phyloP scores from a whole-genome alignment of 2,329 filamentous ascomycete species.

The Sarocladiaceae sp. region DNA sequence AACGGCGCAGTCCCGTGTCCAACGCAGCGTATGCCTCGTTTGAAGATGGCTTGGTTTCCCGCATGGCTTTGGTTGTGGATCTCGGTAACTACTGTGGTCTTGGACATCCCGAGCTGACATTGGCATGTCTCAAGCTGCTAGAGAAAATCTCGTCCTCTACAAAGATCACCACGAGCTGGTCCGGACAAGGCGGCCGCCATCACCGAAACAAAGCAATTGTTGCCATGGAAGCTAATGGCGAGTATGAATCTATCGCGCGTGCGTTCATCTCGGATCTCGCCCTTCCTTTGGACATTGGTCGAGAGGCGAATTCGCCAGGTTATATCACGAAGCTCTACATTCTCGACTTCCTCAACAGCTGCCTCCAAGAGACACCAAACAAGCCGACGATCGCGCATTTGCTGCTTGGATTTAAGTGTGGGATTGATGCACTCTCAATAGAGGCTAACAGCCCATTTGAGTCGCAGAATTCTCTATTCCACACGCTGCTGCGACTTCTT shows the following conservation, averaged over 20 bases:
- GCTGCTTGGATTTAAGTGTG: constrained; percentile 81
- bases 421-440: constrained; percentile 64
- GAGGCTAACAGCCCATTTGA: constrained; percentile 68
- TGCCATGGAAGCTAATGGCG: constrained; percentile 76
- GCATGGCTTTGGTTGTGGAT: constrained; percentile 74
- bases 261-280: constrained; percentile 67
- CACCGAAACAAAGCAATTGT: constrained; percentile 82
- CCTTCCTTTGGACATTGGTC: constrained; percentile 67
- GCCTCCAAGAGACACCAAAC: constrained; percentile 68
- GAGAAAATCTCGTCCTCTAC: constrained; percentile 82
- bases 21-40: constrained; percentile 76
- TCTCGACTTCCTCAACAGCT: constrained; percentile 79
- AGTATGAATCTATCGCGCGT: constrained; percentile 74
- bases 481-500: constrained; percentile 70
- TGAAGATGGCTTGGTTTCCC: constrained; percentile 83
- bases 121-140: constrained; percentile 76
- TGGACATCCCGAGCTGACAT: constrained; percentile 73
- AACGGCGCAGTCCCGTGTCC: constrained; percentile 58
- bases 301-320: constrained; percentile 62
- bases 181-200: constrained; percentile 54
- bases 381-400: constrained; percentile 87
- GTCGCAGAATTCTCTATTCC: constrained; percentile 72
- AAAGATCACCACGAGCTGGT: constrained; percentile 70
- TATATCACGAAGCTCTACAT: constrained; percentile 82
- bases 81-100: constrained; percentile 84